These are phyloP conservation scores for Hibiscus syriacus DNA, from an alignment of 345 rosid genomes.

Conservation along the genomic window DNA sequence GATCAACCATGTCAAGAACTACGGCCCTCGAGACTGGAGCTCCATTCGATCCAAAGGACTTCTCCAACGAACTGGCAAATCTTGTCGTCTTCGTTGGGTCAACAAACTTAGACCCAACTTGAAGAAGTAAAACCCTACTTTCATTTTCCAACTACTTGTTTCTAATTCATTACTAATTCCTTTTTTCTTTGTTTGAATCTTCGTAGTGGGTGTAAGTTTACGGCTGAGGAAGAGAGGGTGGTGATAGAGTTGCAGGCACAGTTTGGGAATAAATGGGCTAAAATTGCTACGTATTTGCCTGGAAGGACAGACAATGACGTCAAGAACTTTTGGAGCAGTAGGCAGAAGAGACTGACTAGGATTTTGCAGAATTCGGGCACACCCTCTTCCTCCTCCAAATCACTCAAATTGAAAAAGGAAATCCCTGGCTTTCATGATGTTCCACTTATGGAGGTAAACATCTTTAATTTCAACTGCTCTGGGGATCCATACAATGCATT, in stretches of 20 bases:
- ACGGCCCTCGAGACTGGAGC: constrained; percentile 97
- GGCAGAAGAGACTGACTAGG: constrained; percentile 76
- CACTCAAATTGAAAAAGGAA: constrained; percentile 17
- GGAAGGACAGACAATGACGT: constrained; percentile 94
- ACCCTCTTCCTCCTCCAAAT: constrained; percentile 24
- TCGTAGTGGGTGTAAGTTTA: constrained; percentile 78
- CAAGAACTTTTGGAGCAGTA: constrained; percentile 94
- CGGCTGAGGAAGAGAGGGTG: constrained; percentile 73
- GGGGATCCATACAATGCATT: background rate
- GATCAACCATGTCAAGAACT: constrained; percentile 54
- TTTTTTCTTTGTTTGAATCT: background rate
- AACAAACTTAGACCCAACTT: constrained; percentile 90
- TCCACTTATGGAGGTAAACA: background rate
- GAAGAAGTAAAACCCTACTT: constrained; percentile 39
- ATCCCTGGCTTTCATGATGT: background rate
- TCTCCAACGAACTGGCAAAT: constrained; percentile 76
- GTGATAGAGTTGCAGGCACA: constrained; percentile 84
- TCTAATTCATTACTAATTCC: background rate
- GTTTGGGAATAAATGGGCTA: constrained; percentile 94
- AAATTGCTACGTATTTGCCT: constrained; percentile 69
- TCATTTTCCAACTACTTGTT: background rate
- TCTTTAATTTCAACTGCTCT: background rate
- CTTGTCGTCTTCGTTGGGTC: constrained; percentile 97
- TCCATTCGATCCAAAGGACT: constrained; percentile 99
- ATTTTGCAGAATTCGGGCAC: constrained; percentile 44